A percentile compares a stretch with the other conserved stretches of the same genome.
Conservation (phyloP, 768 basidiomycete genomes). For the Tricholoma furcatifolium region DNA sequence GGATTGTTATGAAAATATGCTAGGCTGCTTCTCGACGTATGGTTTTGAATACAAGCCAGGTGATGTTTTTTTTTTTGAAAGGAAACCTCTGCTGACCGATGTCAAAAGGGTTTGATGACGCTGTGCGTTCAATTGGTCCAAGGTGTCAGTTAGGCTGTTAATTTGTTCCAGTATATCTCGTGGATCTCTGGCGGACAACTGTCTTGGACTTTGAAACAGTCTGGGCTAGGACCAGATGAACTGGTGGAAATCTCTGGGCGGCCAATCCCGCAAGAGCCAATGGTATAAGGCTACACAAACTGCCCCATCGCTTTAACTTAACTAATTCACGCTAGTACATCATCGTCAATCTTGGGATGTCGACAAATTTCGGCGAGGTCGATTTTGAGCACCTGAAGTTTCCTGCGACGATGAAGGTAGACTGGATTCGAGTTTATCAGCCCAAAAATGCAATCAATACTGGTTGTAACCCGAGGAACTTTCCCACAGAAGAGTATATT, state of each 20-base stretch:
- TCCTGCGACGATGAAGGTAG: constrained; percentile 73
- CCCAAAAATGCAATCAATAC: constrained; percentile 65
- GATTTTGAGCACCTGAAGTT: constrained; percentile 72
- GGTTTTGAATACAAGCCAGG: constrained; percentile 83
- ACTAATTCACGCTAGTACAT: constrained; percentile 55
- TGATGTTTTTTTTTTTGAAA: constrained; percentile 11
- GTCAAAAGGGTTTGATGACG: constrained; percentile 43
- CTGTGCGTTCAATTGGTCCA: constrained; percentile 35
- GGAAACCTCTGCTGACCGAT: background rate
- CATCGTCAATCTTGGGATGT: constrained; percentile 84
- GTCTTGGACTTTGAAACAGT: constrained; percentile 68
- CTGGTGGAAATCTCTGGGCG: constrained; percentile 61
- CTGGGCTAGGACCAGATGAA: constrained; percentile 57
- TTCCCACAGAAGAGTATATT: constrained; percentile 85
- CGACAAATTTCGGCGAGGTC: constrained; percentile 68
- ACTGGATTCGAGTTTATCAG: constrained; percentile 93
- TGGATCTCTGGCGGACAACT: constrained; percentile 68
- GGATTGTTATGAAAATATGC: constrained; percentile 59
- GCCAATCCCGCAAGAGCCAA: constrained; percentile 80
- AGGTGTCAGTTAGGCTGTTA: background rate
- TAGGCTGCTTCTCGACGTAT: constrained; percentile 63
- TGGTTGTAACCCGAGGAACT: constrained; percentile 79
- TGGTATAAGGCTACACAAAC: constrained; percentile 43
- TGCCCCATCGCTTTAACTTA: background rate
- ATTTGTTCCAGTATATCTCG: constrained; percentile 58